A percentile compares a stretch with the other conserved stretches of the same genome.
These are phyloP conservation scores for Daldinia sp. DNA, from an alignment of 2,329 filamentous ascomycete genomes.

Conservation along the genomic window DNA sequence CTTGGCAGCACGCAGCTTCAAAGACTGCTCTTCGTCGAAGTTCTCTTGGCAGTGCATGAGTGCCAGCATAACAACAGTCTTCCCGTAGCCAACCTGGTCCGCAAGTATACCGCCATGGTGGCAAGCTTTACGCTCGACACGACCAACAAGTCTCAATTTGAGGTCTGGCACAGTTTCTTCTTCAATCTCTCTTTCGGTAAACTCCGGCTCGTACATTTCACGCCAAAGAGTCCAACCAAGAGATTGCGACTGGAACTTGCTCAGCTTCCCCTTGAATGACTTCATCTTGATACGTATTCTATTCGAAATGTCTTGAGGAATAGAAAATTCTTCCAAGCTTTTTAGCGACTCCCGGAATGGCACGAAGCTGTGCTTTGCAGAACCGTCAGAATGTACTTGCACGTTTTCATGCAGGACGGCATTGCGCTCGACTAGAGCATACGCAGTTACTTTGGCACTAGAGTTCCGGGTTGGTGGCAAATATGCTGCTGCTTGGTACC, in stretches of 20 bases:
- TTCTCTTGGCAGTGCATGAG: constrained; percentile 51
- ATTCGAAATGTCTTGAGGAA: too few relatives aligned
- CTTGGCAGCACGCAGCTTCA: constrained; percentile 28
- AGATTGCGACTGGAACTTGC: constrained; percentile 46
- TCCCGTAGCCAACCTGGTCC: constrained; percentile 60
- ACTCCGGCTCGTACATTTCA: constrained; percentile 44
- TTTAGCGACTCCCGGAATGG: constrained; percentile 28
- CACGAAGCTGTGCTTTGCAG: constrained; percentile 13
- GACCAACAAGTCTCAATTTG: constrained; percentile 53
- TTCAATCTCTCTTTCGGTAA: constrained; percentile 55
- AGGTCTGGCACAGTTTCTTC: constrained; percentile 53
- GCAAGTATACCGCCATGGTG: constrained; percentile 57
- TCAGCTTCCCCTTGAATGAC: constrained; percentile 27
- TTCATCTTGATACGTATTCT: neutral
- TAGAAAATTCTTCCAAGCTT: neutral
- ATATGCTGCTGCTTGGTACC: constrained; percentile 26
- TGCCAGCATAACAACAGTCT: constrained; percentile 58
- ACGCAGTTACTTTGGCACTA: constrained; percentile 7
- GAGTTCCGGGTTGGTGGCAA: constrained; percentile 22
- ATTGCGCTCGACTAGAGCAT: constrained; percentile 22
- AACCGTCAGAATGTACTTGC: constrained; percentile 7
- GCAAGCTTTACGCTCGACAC: constrained; percentile 47
- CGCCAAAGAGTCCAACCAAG: constrained; percentile 51
- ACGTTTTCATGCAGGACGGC: constrained; percentile 22
- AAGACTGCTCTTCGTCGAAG: constrained; percentile 43